phyloP scores from a whole-genome alignment of 106 monocot genomes.

The Posidonia australis region DNA sequence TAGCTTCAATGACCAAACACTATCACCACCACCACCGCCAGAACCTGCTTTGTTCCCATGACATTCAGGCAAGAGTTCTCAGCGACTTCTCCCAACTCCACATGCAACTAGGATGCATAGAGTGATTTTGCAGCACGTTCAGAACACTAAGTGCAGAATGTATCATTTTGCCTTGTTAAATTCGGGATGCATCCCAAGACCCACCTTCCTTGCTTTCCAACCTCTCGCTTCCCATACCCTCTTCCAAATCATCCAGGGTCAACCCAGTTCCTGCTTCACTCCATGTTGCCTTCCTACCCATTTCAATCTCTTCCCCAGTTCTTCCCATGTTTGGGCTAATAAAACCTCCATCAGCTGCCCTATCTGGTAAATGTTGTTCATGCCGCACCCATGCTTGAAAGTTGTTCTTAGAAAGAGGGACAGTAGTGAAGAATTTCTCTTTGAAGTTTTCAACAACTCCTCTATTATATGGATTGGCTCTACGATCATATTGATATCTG shows the following conservation, averaged over 20 bases:
- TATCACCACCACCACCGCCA: too few relatives aligned
- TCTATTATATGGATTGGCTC: constrained; percentile 71
- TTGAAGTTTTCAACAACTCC: constrained; percentile 57
- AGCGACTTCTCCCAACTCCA: too few relatives aligned
- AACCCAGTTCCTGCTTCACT: constrained; percentile 30
- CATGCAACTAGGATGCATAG: too few relatives aligned
- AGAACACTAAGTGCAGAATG: too few relatives aligned
- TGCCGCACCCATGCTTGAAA: constrained; percentile 40
- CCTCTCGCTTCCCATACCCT: constrained; percentile 10
- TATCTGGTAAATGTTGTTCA: constrained; percentile 16
- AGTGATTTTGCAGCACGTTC: too few relatives aligned
- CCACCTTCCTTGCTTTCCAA: constrained; percentile 39
- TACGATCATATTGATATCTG: constrained; percentile 77
- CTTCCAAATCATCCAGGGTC: constrained; percentile 29
- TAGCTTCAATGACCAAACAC: too few relatives aligned
- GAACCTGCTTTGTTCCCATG: too few relatives aligned
- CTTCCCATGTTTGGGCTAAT: constrained; percentile 82
- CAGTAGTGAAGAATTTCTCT: constrained; percentile 65
- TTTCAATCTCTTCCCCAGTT: constrained; percentile 44
- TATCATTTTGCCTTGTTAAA: constrained; percentile 2
- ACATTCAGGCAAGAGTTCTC: too few relatives aligned
- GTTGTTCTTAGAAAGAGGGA: constrained; percentile 69
- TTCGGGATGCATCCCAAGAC: constrained; percentile 16
- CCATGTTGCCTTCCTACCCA: constrained; percentile 73
- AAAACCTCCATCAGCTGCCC: constrained; percentile 30